Evolutionary conservation across 805 yeast genomes (phyloP), one percentile per base, ranked within the genome.

Genomic region (Peterozyma xylosa): DNA sequence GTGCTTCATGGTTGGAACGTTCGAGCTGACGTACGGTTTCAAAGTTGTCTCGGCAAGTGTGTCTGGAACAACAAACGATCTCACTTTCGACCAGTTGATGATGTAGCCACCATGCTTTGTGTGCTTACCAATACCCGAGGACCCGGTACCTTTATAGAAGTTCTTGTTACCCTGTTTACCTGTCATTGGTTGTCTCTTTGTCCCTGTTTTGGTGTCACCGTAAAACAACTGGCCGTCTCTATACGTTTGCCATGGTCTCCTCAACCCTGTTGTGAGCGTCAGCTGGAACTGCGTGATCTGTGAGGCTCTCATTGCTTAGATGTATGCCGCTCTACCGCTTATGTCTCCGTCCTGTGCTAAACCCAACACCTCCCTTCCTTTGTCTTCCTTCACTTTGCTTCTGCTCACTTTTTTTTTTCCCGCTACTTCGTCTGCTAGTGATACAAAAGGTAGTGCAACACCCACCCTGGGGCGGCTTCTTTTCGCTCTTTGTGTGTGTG

Each of bases 91-190:
- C 87, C 95, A 91, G 66, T 86, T 75, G 48, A 93, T 76, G 6
- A 76, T 68, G 63, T 88, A 93, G 17, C 76, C 74, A 43, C 96
- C 97, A 48, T 71, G 73, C 33, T 72, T 69, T 43, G 93, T 84
- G 58, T 82, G 78, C 42, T 70, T 72, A 60, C 99, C 99, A 49
- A 88, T 78, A 62, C 97, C 97, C 3, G 95, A 76, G 5, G 99
- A 86, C 46, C 97, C 78, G 17, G 98, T 93, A 70, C 99, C 99
- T 63, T 93, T 93, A 68, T 93, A 93, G 67, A 73, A 86, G 54
- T 86, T 82, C 69, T 90, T 89, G 66, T 93, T 91, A 56, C 99
- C 98, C 60, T 87, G 88, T 57, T 93, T 93, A 17, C 96, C 83
- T 17, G 96, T 84, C 54, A 91, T 68, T 5, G 96, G 76, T 58